Conservation (phyloP, 2,329 filamentous ascomycete species). For the Nigrograna mackinnonii region DNA sequence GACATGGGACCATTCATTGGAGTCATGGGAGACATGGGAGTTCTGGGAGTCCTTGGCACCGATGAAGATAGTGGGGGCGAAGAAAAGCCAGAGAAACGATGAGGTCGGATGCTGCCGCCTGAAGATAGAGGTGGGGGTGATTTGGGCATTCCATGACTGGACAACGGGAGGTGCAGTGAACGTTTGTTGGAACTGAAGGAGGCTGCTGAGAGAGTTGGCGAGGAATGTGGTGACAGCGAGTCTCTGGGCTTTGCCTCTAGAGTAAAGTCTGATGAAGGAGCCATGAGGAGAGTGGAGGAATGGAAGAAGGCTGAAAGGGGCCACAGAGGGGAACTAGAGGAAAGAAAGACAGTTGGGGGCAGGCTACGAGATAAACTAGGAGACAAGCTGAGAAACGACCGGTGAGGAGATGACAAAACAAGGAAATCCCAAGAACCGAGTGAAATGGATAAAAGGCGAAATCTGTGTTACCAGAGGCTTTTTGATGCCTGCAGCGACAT, state of each 20-base stretch:
- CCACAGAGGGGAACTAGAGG: background rate
- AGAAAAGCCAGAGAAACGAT: slow-evolving; percentile 33
- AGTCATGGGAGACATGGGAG: slow-evolving; percentile 24
- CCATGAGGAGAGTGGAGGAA: background rate
- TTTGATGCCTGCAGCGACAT: slow-evolving; percentile 30
- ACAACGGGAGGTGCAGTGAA: slow-evolving; percentile 27
- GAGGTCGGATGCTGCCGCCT: slow-evolving; percentile 22
- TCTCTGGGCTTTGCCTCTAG: no score
- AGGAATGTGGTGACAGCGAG: no score
- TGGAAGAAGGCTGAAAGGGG: background rate
- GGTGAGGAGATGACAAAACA: slow-evolving; percentile 3
- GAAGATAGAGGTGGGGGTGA: slow-evolving; percentile 28
- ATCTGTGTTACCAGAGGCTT: slow-evolving; percentile 24
- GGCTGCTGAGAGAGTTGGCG: no score
- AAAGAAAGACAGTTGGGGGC: background rate
- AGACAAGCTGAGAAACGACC: no score
- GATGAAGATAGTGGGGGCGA: slow-evolving; percentile 6
- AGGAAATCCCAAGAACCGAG: background rate
- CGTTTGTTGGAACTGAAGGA: no score
- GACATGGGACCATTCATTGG: slow-evolving; percentile 24
- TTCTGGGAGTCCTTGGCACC: slow-evolving; percentile 8
- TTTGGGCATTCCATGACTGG: slow-evolving; percentile 38
- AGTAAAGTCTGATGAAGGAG: no score
- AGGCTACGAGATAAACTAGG: background rate
- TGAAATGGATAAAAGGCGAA: slow-evolving; percentile 16